Evolutionary conservation across 75 land plant species (phyloP), one percentile per base, ranked within the genome.

Genomic region (Ceratopteris richardii): DNA sequence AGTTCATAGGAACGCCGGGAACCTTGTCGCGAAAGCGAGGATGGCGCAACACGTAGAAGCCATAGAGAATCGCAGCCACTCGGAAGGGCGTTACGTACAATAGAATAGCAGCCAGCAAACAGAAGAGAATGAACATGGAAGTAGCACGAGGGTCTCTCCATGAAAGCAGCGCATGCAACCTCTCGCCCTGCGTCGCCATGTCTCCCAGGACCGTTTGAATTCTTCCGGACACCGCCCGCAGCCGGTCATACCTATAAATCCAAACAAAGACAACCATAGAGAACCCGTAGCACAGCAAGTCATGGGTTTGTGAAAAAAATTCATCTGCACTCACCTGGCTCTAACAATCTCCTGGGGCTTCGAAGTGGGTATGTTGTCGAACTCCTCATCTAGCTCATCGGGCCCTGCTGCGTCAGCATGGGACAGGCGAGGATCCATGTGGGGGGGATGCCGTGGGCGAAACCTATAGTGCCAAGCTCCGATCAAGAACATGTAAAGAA

Each of bases 391-490:
- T 5, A 89, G 80, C 48, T 89, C 87, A 54, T 86, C 90, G 0
- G 77, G 80, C 22, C 72, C 73, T 31, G 80, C 83, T 67, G n/a
- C n/a, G n/a, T n/a, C n/a, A n/a, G n/a, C n/a, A n/a, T n/a, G n/a
- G n/a, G n/a, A n/a, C n/a, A n/a, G n/a, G 57, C 66, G 72, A n/a
- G 87, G 78, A 66, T 89, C 89, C 95, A 86, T 89, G 61, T 86
- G 85, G 0, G 91, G 95, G 26, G 95, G 95, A 20, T 75, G 70
- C 39, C 91, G 66, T 2, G 95, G 76, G 10, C 84, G 71, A 60
- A 77, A 86, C 1, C 90, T 57, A 55, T 59, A 89, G 66, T 89
- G 80, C 95, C 95, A 89, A 4, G 89, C 31, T 18, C 95, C 95
- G 17, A 89, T 86, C 61, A 89, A 31, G 70, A 89, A 89, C 91